Percentiles rank a stretch among this genome's conserved stretches.
phyloP scores from a whole-genome alignment of 2,329 filamentous ascomycete genomes.

The Aspergillus fischeri region DNA sequence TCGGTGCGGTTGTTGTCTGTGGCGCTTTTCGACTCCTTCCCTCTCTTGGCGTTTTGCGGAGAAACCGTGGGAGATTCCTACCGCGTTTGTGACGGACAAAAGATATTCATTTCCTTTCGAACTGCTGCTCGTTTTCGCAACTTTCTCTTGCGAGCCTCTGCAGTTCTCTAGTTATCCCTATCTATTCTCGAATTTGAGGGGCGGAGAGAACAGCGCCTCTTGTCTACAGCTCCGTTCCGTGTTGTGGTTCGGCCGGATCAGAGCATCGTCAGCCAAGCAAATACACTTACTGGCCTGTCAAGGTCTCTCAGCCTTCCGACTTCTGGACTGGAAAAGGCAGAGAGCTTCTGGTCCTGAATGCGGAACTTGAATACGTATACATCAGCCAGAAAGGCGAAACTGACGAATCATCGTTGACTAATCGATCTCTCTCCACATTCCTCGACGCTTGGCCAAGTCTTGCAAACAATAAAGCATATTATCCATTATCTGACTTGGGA shows the following conservation, averaged over 20 bases:
- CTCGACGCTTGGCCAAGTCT: constrained; percentile 3
- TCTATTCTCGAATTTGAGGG: not conserved
- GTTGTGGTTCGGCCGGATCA: not conserved
- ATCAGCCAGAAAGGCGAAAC: not conserved
- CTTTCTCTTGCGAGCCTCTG: not conserved
- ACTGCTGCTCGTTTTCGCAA: not conserved
- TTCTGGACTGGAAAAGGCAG: not conserved
- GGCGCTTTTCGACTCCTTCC: not conserved
- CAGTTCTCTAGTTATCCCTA: not conserved
- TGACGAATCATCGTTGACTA: constrained; percentile 8
- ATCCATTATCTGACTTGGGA: constrained; percentile 13
- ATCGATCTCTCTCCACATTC: constrained; percentile 23
- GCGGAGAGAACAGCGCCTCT: not conserved
- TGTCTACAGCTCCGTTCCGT: not conserved
- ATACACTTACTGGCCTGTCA: not conserved
- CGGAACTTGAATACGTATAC: not conserved
- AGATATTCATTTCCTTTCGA: not conserved
- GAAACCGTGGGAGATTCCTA: not conserved
- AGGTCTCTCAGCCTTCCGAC: not conserved
- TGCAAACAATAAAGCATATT: constrained; percentile 5
- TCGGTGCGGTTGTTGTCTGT: not conserved
- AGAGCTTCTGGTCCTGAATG: not conserved
- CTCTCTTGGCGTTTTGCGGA: not conserved
- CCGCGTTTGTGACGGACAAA: not conserved
- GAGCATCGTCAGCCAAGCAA: not conserved